Evolutionary conservation across 192 early-diverging fungal genomes (phyloP).

Genomic region (Umbelopsis vinacea): DNA sequence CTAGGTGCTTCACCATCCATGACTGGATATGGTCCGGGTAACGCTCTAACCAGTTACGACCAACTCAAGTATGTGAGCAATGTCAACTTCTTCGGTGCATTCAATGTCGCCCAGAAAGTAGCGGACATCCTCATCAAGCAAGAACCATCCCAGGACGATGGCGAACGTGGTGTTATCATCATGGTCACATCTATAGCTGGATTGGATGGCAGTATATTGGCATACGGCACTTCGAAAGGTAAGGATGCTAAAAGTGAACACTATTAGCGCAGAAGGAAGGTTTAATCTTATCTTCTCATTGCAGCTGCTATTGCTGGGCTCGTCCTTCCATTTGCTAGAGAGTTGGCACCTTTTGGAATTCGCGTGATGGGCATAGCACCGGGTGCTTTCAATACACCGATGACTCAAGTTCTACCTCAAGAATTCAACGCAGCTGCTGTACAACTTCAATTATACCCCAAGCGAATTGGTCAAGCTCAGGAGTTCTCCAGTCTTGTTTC

Average conservation of each 20-base stretch:
- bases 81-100: slow-evolving; percentile 35
- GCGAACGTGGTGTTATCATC: slow-evolving; percentile 36
- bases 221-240: slow-evolving; percentile 43
- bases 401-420: background rate
- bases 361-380: slow-evolving; percentile 52
- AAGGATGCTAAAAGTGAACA: background rate
- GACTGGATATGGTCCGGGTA: slow-evolving; percentile 31
- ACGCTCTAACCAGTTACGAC: slow-evolving; percentile 18
- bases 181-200: slow-evolving; percentile 36
- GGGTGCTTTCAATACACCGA: slow-evolving; percentile 32
- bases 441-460: slow-evolving; percentile 42
- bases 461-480: slow-evolving; percentile 45
- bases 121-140: slow-evolving; percentile 20
- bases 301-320: slow-evolving; percentile 47
- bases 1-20: background rate
- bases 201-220: slow-evolving; percentile 30
- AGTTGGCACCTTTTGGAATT: slow-evolving; percentile 45
- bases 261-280: background rate
- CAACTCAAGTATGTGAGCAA: slow-evolving; percentile 32
- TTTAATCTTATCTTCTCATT: background rate
- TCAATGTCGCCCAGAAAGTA: slow-evolving; percentile 35
- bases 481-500: slow-evolving; percentile 52
- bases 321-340: slow-evolving; percentile 55
- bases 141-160: slow-evolving; percentile 29
- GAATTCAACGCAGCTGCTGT: slow-evolving; percentile 18